A percentile compares a stretch with the other conserved stretches of the same genome.
Evolutionary conservation across 2,329 filamentous ascomycete species (phyloP).

Genomic region (Gliomastix tumulicola): DNA sequence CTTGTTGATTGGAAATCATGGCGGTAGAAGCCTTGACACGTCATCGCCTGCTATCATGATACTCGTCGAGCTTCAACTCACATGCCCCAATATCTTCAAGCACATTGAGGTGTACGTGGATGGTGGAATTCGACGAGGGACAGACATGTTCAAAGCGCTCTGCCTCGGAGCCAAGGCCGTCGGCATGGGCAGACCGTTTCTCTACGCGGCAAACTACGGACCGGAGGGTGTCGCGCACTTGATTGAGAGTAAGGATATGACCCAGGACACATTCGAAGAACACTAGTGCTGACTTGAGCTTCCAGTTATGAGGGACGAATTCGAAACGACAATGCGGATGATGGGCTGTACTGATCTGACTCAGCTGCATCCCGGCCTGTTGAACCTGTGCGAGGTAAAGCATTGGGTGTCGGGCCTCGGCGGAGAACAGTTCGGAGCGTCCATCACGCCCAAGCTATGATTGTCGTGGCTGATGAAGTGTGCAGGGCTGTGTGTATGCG

Average conservation of each 20-base stretch:
- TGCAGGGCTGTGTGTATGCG: too few relatives aligned
- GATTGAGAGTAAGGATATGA: conserved; percentile 36
- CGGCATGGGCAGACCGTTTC: conserved; percentile 53
- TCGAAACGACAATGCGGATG: conserved; percentile 2
- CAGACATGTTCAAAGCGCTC: conserved; percentile 61
- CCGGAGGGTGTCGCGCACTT: conserved; percentile 46
- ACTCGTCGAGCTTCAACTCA: conserved; percentile 55
- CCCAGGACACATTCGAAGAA: neutral
- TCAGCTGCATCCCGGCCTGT: conserved; percentile 1
- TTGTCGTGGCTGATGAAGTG: too few relatives aligned
- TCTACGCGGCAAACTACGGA: conserved; percentile 56
- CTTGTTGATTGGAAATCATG: conserved; percentile 66
- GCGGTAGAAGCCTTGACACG: conserved; percentile 48
- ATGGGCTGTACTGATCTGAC: conserved; percentile 1
- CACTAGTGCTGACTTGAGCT: neutral
- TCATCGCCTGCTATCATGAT: conserved; percentile 4
- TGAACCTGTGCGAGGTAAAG: conserved; percentile 1
- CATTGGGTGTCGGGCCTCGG: neutral
- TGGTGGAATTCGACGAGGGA: conserved; percentile 57
- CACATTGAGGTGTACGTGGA: conserved; percentile 55
- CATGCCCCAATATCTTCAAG: conserved; percentile 53
- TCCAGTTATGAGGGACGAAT: neutral
- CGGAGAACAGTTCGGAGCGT: too few relatives aligned
- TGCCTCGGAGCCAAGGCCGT: conserved; percentile 59
- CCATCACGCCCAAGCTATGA: too few relatives aligned